These are phyloP conservation scores for Choiromyces venosus DNA, from an alignment of 495 filamentous ascomycete genomes.

Conservation along the genomic window DNA sequence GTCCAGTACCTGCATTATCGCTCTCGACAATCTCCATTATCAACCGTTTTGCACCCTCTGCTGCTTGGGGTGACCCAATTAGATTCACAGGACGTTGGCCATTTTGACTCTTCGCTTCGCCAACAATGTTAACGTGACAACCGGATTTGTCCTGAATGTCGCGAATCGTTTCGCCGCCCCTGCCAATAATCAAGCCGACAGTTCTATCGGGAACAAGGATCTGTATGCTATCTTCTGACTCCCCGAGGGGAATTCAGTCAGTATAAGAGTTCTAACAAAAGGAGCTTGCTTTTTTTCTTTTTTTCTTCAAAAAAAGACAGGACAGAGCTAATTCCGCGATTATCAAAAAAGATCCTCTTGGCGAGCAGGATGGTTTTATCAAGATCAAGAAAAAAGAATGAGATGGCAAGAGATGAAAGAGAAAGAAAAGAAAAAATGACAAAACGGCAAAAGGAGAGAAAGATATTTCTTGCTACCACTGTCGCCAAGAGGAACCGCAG, in stretches of 20 bases:
- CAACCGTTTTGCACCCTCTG: slow-evolving; percentile 64
- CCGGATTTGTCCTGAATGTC: slow-evolving; percentile 80
- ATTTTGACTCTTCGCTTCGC: slow-evolving; percentile 77
- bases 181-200: slow-evolving; percentile 77
- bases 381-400: neutral
- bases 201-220: slow-evolving; percentile 89
- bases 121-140: slow-evolving; percentile 84
- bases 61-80: slow-evolving; percentile 63
- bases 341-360: slow-evolving; percentile 4
- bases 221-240: slow-evolving; percentile 63
- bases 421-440: neutral
- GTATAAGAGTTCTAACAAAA: slow-evolving; percentile 1
- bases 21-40: slow-evolving; percentile 86
- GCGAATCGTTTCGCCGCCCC: slow-evolving; percentile 79
- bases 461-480: slow-evolving; percentile 37
- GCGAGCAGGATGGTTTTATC: neutral
- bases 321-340: slow-evolving; percentile 2
- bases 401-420: neutral
- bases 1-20: slow-evolving; percentile 55
- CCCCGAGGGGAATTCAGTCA: slow-evolving; percentile 45
- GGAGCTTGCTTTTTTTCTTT: neutral
- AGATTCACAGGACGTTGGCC: slow-evolving; percentile 78
- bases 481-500: slow-evolving; percentile 35
- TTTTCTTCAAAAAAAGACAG: neutral
- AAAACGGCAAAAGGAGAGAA: slow-evolving; percentile 31